phyloP scores from a whole-genome alignment of 148 eudicot genomes.

The Camellia lanceoleosa region DNA sequence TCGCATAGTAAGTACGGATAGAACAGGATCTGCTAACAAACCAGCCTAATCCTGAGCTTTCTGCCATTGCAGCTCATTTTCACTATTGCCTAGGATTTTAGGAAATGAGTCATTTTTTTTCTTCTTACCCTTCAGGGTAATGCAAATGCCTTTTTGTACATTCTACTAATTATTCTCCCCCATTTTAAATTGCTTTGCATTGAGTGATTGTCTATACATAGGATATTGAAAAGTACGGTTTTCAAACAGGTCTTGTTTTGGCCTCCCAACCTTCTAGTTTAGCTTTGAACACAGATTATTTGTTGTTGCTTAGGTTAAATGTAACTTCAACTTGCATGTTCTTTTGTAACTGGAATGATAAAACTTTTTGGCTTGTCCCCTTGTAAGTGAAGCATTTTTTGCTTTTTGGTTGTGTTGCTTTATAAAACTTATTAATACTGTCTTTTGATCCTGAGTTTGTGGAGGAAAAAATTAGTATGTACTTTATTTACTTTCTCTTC shows the following conservation, averaged over 20 bases:
- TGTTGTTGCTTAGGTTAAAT: not conserved
- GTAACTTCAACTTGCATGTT: not conserved
- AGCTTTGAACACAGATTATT: not conserved
- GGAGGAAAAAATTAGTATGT: no score
- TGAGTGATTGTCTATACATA: conserved; percentile 2
- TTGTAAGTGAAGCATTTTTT: no score
- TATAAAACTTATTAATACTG: no score
- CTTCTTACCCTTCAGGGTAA: not conserved
- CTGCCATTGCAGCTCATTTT: not conserved
- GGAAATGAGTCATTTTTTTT: not conserved
- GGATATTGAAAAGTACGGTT: conserved; percentile 9
- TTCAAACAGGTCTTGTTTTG: conserved; percentile 1
- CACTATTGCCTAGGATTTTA: not conserved
- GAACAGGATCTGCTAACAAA: conserved; percentile 15
- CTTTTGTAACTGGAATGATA: not conserved
- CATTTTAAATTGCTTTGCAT: not conserved
- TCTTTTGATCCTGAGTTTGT: no score
- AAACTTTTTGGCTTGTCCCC: no score
- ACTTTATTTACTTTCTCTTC: no score
- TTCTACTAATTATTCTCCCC: conserved; percentile 7
- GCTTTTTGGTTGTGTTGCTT: no score
- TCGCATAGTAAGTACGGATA: not conserved
- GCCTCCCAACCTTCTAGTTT: not conserved
- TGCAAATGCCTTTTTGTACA: conserved; percentile 1
- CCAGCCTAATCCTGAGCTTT: not conserved